Evolutionary conservation across 2,329 filamentous ascomycete genomes (phyloP).

Genomic region (Emericellopsis cladophorae): DNA sequence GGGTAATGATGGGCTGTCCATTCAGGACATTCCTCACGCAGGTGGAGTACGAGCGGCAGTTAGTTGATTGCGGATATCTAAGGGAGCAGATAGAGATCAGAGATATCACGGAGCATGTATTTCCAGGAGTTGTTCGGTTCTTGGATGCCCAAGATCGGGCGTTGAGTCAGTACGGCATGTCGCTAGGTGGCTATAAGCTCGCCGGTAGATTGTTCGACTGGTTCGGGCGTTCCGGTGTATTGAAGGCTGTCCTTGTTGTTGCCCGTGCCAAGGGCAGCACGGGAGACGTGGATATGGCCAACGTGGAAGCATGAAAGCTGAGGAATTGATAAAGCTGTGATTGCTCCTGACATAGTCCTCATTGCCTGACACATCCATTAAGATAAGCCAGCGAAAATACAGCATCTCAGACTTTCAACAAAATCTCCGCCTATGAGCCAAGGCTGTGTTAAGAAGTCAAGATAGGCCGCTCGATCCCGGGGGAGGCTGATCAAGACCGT

Average conservation of each 20-base stretch:
- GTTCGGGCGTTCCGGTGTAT: conserved; percentile 18
- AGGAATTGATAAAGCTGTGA: no score
- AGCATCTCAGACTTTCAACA: no score
- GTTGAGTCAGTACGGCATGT: conserved; percentile 20
- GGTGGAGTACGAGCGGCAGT: conserved; percentile 27
- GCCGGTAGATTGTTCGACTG: conserved; percentile 23
- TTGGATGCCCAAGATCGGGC: conserved; percentile 21
- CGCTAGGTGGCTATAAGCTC: conserved; percentile 21
- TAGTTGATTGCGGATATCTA: conserved; percentile 35
- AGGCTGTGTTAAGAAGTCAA: no score
- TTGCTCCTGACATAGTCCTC: no score
- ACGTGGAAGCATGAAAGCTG: no score
- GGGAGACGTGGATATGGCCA: no score
- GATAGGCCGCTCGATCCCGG: no score
- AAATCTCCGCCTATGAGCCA: no score
- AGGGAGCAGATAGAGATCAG: conserved; percentile 23
- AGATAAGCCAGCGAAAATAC: no score
- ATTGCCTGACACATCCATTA: no score
- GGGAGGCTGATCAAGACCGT: no score
- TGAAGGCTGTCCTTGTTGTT: conserved; percentile 22
- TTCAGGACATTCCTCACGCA: conserved; percentile 33
- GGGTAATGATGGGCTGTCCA: conserved; percentile 33
- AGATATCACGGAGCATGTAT: conserved; percentile 41
- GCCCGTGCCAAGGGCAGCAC: conserved; percentile 5
- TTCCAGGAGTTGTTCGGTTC: conserved; percentile 31